Conservation (phyloP, 1,139 yeast species). For the Sugiyamaella japonica region DNA sequence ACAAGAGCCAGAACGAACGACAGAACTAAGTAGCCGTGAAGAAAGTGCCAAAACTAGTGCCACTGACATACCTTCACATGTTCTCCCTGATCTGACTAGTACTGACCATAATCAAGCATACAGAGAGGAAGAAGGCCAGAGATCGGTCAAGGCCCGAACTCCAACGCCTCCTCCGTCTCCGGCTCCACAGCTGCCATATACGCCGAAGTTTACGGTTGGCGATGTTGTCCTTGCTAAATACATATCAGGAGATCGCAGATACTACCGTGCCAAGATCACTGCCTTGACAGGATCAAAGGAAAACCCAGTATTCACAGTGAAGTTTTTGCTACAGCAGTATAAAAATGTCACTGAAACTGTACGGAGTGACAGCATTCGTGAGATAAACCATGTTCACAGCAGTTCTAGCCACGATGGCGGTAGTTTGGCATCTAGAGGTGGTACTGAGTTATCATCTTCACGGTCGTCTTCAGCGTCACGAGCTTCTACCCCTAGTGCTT, state of each 20-base stretch:
- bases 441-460: neutral
- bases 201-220: constrained; percentile 28
- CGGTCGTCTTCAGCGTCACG: constrained; percentile 1
- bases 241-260: constrained; percentile 36
- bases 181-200: constrained; percentile 2
- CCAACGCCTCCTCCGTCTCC: neutral
- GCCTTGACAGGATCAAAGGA: constrained; percentile 35
- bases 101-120: neutral
- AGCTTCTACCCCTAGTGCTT: constrained; percentile 1
- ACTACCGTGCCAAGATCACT: constrained; percentile 34
- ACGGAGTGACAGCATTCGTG: constrained; percentile 27
- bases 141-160: neutral
- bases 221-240: constrained; percentile 34
- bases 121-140: neutral
- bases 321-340: constrained; percentile 27
- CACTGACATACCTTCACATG: neutral
- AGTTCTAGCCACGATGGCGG: neutral
- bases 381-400: neutral
- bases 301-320: constrained; percentile 36
- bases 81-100: neutral
- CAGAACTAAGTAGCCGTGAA: constrained; percentile 11
- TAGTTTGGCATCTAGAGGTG: constrained; percentile 4
- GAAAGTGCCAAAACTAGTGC: neutral
- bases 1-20: neutral
- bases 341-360: constrained; percentile 34